These are phyloP conservation scores for Rhodomyrtus psidioides DNA, from an alignment of 441 rosid species.

Conservation along the genomic window DNA sequence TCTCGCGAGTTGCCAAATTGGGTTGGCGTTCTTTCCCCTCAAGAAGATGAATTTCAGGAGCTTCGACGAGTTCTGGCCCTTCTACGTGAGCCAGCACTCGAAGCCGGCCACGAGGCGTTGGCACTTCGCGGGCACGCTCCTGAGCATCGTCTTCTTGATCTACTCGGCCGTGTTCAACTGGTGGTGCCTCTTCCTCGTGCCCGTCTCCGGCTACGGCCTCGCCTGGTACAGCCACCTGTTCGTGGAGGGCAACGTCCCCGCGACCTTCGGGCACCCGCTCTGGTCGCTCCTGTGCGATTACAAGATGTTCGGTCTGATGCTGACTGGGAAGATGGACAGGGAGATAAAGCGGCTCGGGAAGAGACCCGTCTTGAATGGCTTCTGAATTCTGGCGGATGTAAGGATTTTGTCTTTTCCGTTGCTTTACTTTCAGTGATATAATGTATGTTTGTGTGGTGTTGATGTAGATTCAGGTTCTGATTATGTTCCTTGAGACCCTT, in stretches of 20 bases:
- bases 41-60: conserved; percentile 76
- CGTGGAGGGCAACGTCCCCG: conserved; percentile 82
- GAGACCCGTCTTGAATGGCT: conserved; percentile 64
- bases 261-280: conserved; percentile 79
- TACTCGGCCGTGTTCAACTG: conserved; percentile 51
- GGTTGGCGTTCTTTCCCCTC: not conserved
- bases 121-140: conserved; percentile 78
- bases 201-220: conserved; percentile 68
- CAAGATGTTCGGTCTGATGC: conserved; percentile 94
- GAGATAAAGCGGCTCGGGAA: conserved; percentile 96
- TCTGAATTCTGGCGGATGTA: conserved; percentile 11
- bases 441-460: not conserved
- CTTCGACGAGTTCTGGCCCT: conserved; percentile 91
- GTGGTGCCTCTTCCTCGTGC: conserved; percentile 61
- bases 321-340: conserved; percentile 86
- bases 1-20: not conserved
- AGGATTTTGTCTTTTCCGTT: not conserved
- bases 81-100: conserved; percentile 87
- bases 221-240: conserved; percentile 98
- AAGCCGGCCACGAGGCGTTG: conserved; percentile 77
- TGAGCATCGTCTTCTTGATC: conserved; percentile 35
- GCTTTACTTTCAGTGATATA: not conserved
- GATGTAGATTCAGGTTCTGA: not conserved
- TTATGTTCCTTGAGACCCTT: not conserved
- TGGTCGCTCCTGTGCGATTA: conserved; percentile 88